Evolutionary conservation across 164 flowering plant genomes (phyloP), one percentile per base, ranked within the genome.

Genomic region (Stephania japonica): DNA sequence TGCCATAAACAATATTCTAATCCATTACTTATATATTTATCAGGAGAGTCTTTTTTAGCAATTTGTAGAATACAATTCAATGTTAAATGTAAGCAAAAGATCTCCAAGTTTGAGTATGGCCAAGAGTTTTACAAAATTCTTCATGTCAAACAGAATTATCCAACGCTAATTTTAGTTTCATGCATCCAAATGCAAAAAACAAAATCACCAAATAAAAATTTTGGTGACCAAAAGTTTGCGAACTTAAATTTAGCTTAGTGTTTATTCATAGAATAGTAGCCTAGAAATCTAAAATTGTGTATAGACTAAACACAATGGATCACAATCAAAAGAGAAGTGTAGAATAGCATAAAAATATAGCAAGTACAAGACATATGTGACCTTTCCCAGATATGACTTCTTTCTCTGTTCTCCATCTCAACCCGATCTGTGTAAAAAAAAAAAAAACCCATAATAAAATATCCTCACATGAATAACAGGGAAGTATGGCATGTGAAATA

Each of bases 371-470:
- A 27, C 65, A 41, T 13, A 68, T 13, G 27, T 80, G 84, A 91
- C 99, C 99, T 87, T 93, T 95, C 21, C 98, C 99, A 76, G 97
- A 89, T 53, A 87, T 81, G 53, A 95, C 99, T 86, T 95, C 99
- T 78, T 89, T 91, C 75, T 95, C 98, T 65, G 88, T 86, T 81
- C 99, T 87, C 98, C 99, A 95, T 80, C 99, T 88, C 75, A 93
- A 78, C 69, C 99, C 98, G 85, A 95, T 87, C 99, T 91, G 83
- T 50, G 56, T n/a, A 65, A n/a, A 49, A 70, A 66, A 76, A 65
- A n/a, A 49, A 70, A 66, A 76, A 72, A 63, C 7, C 43, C 23
- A 49, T 32, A 67, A 43, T 11, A 64, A 62, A 76, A 25, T 41
- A 72, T 67, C 24, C 18, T 14, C 42, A 26, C 16, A 26, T n/a